Percentiles rank a stretch among this genome's conserved stretches.
These are phyloP conservation scores for Tricholoma sp. DNA, from an alignment of 768 basidiomycete species.

Conservation along the genomic window DNA sequence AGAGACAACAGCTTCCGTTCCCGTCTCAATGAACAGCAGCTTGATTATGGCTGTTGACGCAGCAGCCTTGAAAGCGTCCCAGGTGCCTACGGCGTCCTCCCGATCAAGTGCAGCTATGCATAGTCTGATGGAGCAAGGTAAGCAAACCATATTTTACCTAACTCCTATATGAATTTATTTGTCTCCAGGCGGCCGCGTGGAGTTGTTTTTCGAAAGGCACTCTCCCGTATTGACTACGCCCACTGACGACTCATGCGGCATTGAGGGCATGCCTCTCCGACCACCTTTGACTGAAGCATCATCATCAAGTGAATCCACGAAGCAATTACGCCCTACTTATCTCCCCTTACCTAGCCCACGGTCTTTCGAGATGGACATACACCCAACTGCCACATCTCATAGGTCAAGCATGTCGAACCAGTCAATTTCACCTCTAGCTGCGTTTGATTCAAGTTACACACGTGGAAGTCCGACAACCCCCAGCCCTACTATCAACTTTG, in stretches of 20 bases:
- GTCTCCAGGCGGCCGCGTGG: conserved; percentile 50
- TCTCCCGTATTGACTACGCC: conserved; percentile 17
- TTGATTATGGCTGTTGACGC: conserved; percentile 26
- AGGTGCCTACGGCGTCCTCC: conserved; percentile 20
- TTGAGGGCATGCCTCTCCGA: conserved; percentile 1
- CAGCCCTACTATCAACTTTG: conserved; percentile 34
- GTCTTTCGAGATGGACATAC: conserved; percentile 25
- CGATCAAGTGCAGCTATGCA: conserved; percentile 48
- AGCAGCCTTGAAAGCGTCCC: conserved; percentile 21
- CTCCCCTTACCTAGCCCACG: conserved; percentile 31
- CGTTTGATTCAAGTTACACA: conserved; percentile 33
- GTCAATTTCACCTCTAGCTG: conserved; percentile 26
- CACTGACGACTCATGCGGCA: neutral
- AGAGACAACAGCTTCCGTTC: conserved; percentile 11
- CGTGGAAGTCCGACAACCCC: conserved; percentile 35
- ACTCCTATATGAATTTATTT: neutral
- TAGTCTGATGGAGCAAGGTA: conserved; percentile 63
- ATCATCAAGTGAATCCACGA: neutral
- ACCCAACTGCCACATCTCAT: conserved; percentile 17
- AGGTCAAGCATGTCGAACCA: conserved; percentile 16
- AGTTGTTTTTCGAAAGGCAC: conserved; percentile 39
- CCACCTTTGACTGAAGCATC: conserved; percentile 1
- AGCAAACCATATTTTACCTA: neutral
- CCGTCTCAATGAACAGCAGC: conserved; percentile 17
- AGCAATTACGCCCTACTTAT: conserved; percentile 28